phyloP scores from a whole-genome alignment of 2,329 filamentous ascomycete genomes.

The Pochonia chlamydosporia region DNA sequence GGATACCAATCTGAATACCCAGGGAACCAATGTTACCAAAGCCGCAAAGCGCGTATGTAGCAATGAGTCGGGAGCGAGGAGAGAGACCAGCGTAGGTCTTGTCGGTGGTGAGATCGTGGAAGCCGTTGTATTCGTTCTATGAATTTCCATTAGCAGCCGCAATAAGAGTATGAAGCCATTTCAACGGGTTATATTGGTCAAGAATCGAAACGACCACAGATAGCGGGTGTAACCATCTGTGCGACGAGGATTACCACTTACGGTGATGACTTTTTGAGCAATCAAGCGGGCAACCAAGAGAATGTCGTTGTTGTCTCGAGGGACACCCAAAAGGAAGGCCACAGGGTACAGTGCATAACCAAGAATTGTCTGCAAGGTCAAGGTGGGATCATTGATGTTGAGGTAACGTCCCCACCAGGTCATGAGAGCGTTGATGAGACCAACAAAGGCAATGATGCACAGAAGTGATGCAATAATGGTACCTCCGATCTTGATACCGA shows the following conservation, averaged over 20 bases:
- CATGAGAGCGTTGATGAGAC: constrained; percentile 67
- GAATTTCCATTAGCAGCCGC: neutral
- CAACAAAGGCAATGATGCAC: constrained; percentile 75
- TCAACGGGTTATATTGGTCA: too few relatives aligned
- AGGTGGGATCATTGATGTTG: constrained; percentile 61
- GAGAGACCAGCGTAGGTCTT: constrained; percentile 58
- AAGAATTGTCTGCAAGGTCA: constrained; percentile 68
- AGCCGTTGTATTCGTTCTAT: constrained; percentile 74
- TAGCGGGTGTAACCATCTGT: too few relatives aligned
- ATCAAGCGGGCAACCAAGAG: constrained; percentile 73
- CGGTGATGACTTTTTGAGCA: constrained; percentile 74
- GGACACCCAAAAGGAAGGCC: constrained; percentile 76
- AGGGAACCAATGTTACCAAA: constrained; percentile 85
- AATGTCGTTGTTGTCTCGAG: constrained; percentile 55
- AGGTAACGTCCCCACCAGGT: constrained; percentile 81
- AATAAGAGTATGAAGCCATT: neutral
- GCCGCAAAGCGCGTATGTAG: constrained; percentile 77
- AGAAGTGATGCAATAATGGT: constrained; percentile 78
- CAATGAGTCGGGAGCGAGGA: constrained; percentile 70
- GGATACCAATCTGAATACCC: constrained; percentile 83
- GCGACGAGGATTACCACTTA: constrained; percentile 33
- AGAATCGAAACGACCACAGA: too few relatives aligned
- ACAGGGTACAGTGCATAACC: constrained; percentile 75
- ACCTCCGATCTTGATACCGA: constrained; percentile 79
- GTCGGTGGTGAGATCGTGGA: constrained; percentile 48